Evolutionary conservation across 2,329 filamentous ascomycete genomes (phyloP), one percentile per base, ranked within the genome.

Genomic region (Paecilomyces dactylethromorphus): DNA sequence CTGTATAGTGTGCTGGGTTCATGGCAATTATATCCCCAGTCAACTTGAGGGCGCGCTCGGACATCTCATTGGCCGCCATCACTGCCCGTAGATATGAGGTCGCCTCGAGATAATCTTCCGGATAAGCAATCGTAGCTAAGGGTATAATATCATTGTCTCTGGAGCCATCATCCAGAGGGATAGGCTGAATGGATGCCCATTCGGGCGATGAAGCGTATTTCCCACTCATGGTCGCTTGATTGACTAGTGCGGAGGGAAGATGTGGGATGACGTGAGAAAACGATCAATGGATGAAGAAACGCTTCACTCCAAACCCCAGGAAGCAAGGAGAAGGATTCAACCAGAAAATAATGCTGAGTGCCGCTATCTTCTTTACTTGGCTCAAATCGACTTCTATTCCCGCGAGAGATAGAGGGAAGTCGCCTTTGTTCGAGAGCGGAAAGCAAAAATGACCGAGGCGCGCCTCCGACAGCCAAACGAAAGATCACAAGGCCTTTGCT

Each of bases 1-100:
- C 93, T 15, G 94, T 99, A 78, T 99, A 99, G 79, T 99, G 94
- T 0, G 94, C 92, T 15, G 94, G 90, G 75, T 99, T 99, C 83
- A 97, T 87, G 60, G 82, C 81, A 71, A 99, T 97, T 70, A 99
- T 87, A 74, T 93, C 87, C 71, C 92, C 88, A 3, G 94, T 99
- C 62, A 99, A 84, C 32, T 81, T 83, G 51, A 99, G 82, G 35
- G 87, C 89, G 54, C 94, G 84, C 22, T 87, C 83, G 24, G 89
- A 92, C 79, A 88, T 84, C 75, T 99, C 94, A 71, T 95, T 89
- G 54, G 80, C 81, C 13, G 90, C 89, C 93, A 99, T 99, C 66
- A 96, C 84, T 61, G 94, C 92, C 61, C 94, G 89, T 56, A 99
- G 85, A 76, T 97, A 99, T 52, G 90, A 87, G 78, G 96, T 94